Conservation (phyloP, 495 filamentous ascomycete species). For the Paragyromitra xinjiangensis region DNA sequence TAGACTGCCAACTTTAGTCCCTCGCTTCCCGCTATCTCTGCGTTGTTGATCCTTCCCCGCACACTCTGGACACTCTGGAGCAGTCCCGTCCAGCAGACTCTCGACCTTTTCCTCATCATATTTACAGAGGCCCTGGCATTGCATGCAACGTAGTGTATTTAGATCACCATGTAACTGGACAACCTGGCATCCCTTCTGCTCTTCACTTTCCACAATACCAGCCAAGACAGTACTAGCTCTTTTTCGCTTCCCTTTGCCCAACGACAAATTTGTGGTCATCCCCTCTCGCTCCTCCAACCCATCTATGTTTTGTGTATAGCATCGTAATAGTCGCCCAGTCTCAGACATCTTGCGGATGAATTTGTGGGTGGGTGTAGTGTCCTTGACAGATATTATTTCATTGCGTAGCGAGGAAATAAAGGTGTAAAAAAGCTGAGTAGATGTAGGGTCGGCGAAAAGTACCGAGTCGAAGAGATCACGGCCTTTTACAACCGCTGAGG, state of each 20-base stretch:
- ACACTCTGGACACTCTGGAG: slow-evolving; percentile 72
- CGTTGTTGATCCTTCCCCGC: slow-evolving; percentile 66
- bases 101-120: slow-evolving; percentile 66
- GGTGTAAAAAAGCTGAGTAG: slow-evolving; percentile 72
- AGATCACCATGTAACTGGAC: slow-evolving; percentile 74
- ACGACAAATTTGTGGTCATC: slow-evolving; percentile 62
- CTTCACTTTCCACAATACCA: slow-evolving; percentile 53
- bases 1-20: slow-evolving; percentile 67
- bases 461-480: slow-evolving; percentile 73
- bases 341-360: slow-evolving; percentile 71
- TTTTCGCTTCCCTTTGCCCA: slow-evolving; percentile 66
- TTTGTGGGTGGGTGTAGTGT: slow-evolving; percentile 68
- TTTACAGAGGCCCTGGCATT: slow-evolving; percentile 67
- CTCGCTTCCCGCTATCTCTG: slow-evolving; percentile 69
- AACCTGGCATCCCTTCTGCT: slow-evolving; percentile 63
- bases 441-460: slow-evolving; percentile 70
- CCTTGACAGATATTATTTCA: slow-evolving; percentile 64
- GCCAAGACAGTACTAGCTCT: slow-evolving; percentile 54
- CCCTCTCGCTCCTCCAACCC: slow-evolving; percentile 72
- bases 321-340: slow-evolving; percentile 69
- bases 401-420: slow-evolving; percentile 71
- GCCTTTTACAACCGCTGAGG: slow-evolving; percentile 65
- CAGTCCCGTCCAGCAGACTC: slow-evolving; percentile 64
- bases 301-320: slow-evolving; percentile 79
- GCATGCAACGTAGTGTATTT: slow-evolving; percentile 68